Evolutionary conservation across 805 yeast species (phyloP).

Genomic region (Wickerhamomyces silvicola): DNA sequence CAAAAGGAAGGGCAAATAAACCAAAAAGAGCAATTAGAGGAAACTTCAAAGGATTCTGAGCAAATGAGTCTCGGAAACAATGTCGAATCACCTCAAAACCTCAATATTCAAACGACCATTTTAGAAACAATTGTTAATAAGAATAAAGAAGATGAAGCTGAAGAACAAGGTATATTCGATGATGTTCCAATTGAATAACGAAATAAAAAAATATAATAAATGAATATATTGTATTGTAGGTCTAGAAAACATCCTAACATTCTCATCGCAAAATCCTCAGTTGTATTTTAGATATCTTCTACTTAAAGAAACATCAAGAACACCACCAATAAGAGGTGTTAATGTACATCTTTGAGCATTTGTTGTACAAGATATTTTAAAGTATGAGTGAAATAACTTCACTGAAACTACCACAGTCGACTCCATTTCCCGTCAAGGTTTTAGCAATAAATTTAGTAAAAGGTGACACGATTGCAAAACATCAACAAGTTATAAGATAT

Average conservation of each 20-base stretch:
- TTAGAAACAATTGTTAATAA: conserved; percentile 20
- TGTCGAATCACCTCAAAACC: neutral
- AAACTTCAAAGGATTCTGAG: no score
- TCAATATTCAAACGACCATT: neutral
- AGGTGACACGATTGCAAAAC: conserved; percentile 30
- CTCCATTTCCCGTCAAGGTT: conserved; percentile 35
- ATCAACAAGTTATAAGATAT: conserved; percentile 33
- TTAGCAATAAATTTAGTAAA: conserved; percentile 25
- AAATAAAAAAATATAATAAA: neutral
- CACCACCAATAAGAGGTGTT: neutral
- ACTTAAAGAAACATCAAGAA: neutral
- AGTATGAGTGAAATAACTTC: conserved; percentile 17
- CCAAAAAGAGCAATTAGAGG: no score
- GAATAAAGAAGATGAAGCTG: conserved; percentile 24
- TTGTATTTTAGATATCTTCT: neutral
- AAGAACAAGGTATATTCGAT: conserved; percentile 15
- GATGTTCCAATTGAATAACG: conserved; percentile 9
- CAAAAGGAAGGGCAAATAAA: no score
- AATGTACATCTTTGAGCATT: no score
- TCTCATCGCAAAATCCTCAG: no score
- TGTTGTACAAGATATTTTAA: no score
- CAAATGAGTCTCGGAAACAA: no score
- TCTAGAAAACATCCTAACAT: neutral
- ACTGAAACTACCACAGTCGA: conserved; percentile 17
- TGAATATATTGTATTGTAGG: no score